Conservation (phyloP, 139 green algal genomes). For the Limnomonas spitsbergensis region DNA sequence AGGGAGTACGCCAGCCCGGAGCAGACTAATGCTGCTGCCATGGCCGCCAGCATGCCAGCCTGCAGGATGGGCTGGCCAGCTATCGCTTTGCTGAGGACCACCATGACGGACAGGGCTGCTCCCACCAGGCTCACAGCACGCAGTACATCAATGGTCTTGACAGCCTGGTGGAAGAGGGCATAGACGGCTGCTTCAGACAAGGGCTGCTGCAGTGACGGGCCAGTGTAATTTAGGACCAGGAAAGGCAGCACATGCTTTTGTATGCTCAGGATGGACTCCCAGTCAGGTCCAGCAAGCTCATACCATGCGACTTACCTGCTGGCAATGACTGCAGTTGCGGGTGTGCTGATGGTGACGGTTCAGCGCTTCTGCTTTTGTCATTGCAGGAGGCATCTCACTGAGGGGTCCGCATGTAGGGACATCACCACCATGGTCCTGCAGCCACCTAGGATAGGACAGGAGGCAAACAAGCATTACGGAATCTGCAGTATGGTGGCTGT, state of each 20-base stretch:
- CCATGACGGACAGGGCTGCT: neutral
- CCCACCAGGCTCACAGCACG: neutral
- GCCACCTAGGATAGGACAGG: neutral
- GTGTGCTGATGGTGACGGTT: conserved; percentile 1
- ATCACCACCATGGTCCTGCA: neutral
- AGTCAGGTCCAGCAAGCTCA: neutral
- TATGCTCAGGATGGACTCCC: neutral
- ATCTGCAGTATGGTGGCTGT: neutral
- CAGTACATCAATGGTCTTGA: neutral
- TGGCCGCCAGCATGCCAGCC: neutral
- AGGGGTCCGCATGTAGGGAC: neutral
- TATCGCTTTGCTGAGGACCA: neutral
- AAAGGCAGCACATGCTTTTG: neutral
- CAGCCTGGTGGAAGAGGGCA: neutral
- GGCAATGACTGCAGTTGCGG: neutral
- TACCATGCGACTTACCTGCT: neutral
- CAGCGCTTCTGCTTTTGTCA: neutral
- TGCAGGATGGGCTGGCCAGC: neutral
- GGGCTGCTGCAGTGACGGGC: neutral
- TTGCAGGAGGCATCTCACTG: neutral
- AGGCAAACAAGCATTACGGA: neutral
- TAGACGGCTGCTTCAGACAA: too few relatives aligned
- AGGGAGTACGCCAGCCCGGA: neutral
- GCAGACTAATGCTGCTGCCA: neutral
- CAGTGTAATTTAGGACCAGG: neutral